Conservation (phyloP, 345 rosid species). For the Dipteronia dyeriana region DNA sequence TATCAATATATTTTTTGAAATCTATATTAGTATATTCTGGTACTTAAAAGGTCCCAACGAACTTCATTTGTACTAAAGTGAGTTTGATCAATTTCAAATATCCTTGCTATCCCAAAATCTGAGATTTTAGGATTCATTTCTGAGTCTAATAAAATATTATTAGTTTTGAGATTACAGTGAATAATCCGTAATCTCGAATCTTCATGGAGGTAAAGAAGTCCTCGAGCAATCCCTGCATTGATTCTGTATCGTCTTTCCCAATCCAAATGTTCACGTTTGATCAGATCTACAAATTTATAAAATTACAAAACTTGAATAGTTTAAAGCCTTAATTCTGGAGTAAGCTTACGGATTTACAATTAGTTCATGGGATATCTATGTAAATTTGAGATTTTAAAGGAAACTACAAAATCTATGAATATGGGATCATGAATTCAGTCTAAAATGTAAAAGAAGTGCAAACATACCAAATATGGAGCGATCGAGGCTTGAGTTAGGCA, state of each 20-base stretch:
- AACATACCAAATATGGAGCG: conserved; percentile 27
- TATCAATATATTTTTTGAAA: too few relatives aligned
- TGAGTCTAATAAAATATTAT: conserved; percentile 27
- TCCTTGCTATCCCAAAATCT: conserved; percentile 35
- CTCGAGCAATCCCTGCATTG: conserved; percentile 32
- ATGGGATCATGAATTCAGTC: too few relatives aligned
- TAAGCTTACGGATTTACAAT: too few relatives aligned
- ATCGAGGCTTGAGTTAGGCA: conserved; percentile 37
- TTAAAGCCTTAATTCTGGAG: too few relatives aligned
- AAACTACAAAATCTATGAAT: too few relatives aligned
- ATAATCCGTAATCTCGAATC: conserved; percentile 30
- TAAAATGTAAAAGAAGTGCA: neutral
- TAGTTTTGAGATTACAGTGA: conserved; percentile 36
- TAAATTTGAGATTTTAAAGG: too few relatives aligned
- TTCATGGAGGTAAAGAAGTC: conserved; percentile 30
- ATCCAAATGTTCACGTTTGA: too few relatives aligned
- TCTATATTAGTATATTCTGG: too few relatives aligned
- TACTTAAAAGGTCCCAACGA: conserved; percentile 32
- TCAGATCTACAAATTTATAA: too few relatives aligned
- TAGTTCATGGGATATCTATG: too few relatives aligned
- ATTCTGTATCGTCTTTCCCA: conserved; percentile 17
- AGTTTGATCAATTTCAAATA: conserved; percentile 20
- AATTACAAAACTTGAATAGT: too few relatives aligned
- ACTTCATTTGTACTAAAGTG: conserved; percentile 10
- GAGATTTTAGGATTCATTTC: conserved; percentile 34